Percentiles rank a stretch among this genome's conserved stretches.
Conservation (phyloP, 1,139 yeast genomes). For the Suhomyces panamericanus region DNA sequence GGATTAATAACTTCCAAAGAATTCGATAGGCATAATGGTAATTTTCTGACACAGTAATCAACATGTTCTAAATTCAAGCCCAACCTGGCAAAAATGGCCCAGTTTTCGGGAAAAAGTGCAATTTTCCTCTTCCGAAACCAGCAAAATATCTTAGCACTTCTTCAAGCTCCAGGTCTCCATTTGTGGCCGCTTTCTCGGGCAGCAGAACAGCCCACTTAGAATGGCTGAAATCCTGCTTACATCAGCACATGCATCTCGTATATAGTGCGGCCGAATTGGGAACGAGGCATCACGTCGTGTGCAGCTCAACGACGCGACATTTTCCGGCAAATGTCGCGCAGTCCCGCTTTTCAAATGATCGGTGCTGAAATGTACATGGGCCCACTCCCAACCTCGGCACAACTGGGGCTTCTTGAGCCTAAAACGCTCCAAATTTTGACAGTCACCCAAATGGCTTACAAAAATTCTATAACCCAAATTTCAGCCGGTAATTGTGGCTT, state of each 20-base stretch:
- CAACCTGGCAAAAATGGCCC: not conserved
- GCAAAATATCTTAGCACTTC: too few species aligned
- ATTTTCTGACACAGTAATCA: too few species aligned
- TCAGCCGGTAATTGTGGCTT: not conserved
- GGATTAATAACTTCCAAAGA: too few species aligned
- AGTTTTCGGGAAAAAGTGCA: not conserved
- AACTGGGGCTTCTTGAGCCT: not conserved
- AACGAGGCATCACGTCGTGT: conserved; percentile 1
- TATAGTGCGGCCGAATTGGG: not conserved
- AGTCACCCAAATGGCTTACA: not conserved
- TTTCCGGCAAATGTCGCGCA: not conserved
- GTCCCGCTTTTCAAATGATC: not conserved
- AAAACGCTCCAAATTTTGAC: not conserved
- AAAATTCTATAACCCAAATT: not conserved
- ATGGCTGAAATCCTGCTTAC: not conserved
- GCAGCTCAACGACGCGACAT: conserved; percentile 1
- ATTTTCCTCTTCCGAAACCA: too few species aligned
- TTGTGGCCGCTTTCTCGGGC: too few species aligned
- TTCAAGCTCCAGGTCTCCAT: too few species aligned
- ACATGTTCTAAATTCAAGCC: too few species aligned
- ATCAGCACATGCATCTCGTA: conserved; percentile 1
- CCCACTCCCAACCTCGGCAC: not conserved
- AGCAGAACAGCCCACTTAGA: not conserved
- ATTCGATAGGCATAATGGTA: too few species aligned
- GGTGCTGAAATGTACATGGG: not conserved